These are phyloP conservation scores for Xylariomycetidae sp. DNA, from an alignment of 2,329 filamentous ascomycete genomes.

Conservation along the genomic window DNA sequence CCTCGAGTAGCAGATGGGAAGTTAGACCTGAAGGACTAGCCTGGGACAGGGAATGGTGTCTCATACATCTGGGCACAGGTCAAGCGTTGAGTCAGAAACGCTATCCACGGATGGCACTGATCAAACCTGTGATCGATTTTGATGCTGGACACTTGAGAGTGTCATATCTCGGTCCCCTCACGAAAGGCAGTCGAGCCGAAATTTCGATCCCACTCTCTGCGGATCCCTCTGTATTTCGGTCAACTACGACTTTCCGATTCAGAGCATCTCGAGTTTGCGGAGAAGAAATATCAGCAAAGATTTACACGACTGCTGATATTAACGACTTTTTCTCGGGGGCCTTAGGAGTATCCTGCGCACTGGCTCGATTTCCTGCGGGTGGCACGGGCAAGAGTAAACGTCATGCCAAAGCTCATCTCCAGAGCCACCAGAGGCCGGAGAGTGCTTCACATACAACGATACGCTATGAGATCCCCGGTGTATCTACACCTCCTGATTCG, in stretches of 20 bases:
- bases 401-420: constrained; percentile 67
- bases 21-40: constrained; percentile 76
- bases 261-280: constrained; percentile 72
- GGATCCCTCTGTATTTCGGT: constrained; percentile 54
- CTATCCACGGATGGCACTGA: constrained; percentile 80
- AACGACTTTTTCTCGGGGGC: constrained; percentile 73
- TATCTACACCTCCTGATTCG: constrained; percentile 54
- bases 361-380: constrained; percentile 77
- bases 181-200: constrained; percentile 25
- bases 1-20: constrained; percentile 63
- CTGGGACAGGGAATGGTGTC: constrained; percentile 96
- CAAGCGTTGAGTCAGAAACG: constrained; percentile 84
- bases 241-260: constrained; percentile 31
- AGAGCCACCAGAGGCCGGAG: constrained; percentile 45
- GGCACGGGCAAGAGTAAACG: constrained; percentile 56
- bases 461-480: constrained; percentile 50
- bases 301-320: constrained; percentile 63
- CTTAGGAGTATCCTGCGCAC: constrained; percentile 72
- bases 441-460: constrained; percentile 26
- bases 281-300: constrained; percentile 66
- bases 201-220: constrained; percentile 61
- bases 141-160: constrained; percentile 61
- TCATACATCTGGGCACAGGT: constrained; percentile 81
- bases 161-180: constrained; percentile 35
- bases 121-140: constrained; percentile 72